phyloP scores from a whole-genome alignment of 768 basidiomycete genomes.

The Russula griseocarnosa region DNA sequence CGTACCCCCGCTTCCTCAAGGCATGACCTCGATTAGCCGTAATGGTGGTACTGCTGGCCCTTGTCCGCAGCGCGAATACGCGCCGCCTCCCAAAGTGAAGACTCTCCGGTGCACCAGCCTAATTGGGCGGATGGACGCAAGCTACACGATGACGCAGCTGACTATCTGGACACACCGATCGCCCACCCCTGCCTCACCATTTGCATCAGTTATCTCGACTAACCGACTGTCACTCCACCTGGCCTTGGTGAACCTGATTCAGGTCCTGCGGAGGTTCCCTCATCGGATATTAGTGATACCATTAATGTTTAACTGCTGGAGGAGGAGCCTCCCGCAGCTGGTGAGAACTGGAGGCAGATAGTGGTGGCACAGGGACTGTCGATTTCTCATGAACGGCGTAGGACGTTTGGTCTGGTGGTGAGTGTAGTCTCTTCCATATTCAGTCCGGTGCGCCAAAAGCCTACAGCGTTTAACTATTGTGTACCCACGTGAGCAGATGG shows the following conservation, averaged over 20 bases:
- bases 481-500: too few species aligned
- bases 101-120: slow-evolving; percentile 10
- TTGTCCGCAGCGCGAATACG: slow-evolving; percentile 24
- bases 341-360: slow-evolving; percentile 32
- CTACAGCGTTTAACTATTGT: too few species aligned
- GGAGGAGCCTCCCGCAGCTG: slow-evolving; percentile 61
- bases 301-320: slow-evolving; percentile 60
- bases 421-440: too few species aligned
- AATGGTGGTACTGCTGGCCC: slow-evolving; percentile 6
- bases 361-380: slow-evolving; percentile 17
- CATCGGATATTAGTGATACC: slow-evolving; percentile 24
- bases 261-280: slow-evolving; percentile 29
- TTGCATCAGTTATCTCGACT: slow-evolving; percentile 40
- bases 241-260: slow-evolving; percentile 38
- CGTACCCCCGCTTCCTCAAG: slow-evolving; percentile 37
- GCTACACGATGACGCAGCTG: slow-evolving; percentile 33
- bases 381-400: slow-evolving; percentile 31
- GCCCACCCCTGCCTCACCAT: slow-evolving; percentile 55
- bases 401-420: too few species aligned
- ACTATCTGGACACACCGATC: slow-evolving; percentile 54
- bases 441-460: too few species aligned
- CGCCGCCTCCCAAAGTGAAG: slow-evolving; percentile 1
- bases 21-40: slow-evolving; percentile 12
- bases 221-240: slow-evolving; percentile 34
- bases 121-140: neutral